Percentiles rank a stretch among this genome's conserved stretches.
Conservation (phyloP, 2,329 filamentous ascomycete species). For the Simplicillium aogashimaense region DNA sequence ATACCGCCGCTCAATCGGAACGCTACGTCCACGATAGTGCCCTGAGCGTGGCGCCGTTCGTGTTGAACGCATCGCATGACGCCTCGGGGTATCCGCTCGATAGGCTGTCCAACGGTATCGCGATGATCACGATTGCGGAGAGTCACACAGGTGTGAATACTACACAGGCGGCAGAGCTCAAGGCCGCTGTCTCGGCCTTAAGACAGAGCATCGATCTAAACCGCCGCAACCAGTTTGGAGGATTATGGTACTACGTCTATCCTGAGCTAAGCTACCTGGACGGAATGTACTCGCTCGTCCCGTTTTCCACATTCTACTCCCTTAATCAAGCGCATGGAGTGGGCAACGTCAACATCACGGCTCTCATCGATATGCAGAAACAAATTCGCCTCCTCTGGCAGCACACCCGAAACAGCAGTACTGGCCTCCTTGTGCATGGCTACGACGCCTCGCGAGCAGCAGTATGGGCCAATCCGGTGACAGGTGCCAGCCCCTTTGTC, state of each 20-base stretch:
- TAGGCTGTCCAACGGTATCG: too few relatives aligned
- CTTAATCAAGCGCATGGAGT: not conserved
- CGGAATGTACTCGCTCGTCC: constrained; percentile 38
- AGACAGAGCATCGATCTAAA: too few relatives aligned
- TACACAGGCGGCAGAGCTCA: too few relatives aligned
- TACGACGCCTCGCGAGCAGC: constrained; percentile 9
- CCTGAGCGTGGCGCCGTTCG: too few relatives aligned
- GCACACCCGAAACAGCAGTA: constrained; percentile 6
- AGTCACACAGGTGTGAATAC: too few relatives aligned
- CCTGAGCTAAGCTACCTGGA: constrained; percentile 43
- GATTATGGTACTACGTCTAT: constrained; percentile 30
- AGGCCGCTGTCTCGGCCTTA: too few relatives aligned
- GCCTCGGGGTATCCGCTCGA: too few relatives aligned
- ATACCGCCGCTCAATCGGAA: too few relatives aligned
- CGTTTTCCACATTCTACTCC: constrained; percentile 20
- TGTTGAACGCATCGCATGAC: too few relatives aligned
- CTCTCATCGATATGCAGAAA: constrained; percentile 9
- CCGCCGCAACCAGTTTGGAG: constrained; percentile 18
- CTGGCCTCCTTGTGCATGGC: constrained; percentile 8
- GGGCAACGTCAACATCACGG: constrained; percentile 4
- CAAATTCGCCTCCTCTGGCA: constrained; percentile 10
- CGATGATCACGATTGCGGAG: too few relatives aligned
- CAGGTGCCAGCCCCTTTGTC: constrained; percentile 9
- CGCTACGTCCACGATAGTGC: too few relatives aligned
- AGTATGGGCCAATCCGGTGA: constrained; percentile 8